Evolutionary conservation across 495 filamentous ascomycete genomes (phyloP).

Genomic region (Talaromyces liani): DNA sequence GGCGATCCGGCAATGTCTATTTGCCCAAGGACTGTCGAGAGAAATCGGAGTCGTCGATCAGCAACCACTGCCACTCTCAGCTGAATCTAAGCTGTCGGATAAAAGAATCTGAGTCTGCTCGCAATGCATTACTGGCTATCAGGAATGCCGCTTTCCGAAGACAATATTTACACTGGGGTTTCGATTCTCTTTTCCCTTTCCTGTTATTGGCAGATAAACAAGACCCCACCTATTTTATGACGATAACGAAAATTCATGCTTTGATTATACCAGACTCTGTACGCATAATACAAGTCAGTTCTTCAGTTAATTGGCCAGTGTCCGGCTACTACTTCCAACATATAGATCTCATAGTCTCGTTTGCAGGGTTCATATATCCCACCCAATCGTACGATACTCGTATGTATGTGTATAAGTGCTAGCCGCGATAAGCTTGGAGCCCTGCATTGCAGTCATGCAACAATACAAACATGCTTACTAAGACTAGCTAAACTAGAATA

Average conservation of each 20-base stretch:
- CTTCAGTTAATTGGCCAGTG: neutral
- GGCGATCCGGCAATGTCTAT: neutral
- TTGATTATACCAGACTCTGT: conserved; percentile 7
- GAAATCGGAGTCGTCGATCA: neutral
- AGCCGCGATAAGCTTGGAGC: neutral
- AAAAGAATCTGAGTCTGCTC: neutral
- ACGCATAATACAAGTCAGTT: neutral
- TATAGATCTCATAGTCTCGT: neutral
- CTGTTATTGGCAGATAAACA: neutral
- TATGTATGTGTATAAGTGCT: neutral
- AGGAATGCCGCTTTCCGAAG: neutral
- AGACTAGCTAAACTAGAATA: too few relatives aligned
- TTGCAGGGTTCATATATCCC: neutral
- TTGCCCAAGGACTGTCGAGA: neutral
- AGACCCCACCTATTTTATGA: neutral
- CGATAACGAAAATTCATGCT: conserved; percentile 2
- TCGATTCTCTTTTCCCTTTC: conserved; percentile 12
- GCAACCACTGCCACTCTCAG: neutral
- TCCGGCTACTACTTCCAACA: neutral
- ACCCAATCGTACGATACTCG: neutral
- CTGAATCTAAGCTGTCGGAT: neutral
- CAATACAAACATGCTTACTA: neutral
- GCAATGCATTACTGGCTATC: neutral
- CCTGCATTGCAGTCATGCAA: neutral
- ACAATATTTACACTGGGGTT: neutral